phyloP scores from a whole-genome alignment of 495 filamentous ascomycete genomes.

The Penicillium bovifimosum region DNA sequence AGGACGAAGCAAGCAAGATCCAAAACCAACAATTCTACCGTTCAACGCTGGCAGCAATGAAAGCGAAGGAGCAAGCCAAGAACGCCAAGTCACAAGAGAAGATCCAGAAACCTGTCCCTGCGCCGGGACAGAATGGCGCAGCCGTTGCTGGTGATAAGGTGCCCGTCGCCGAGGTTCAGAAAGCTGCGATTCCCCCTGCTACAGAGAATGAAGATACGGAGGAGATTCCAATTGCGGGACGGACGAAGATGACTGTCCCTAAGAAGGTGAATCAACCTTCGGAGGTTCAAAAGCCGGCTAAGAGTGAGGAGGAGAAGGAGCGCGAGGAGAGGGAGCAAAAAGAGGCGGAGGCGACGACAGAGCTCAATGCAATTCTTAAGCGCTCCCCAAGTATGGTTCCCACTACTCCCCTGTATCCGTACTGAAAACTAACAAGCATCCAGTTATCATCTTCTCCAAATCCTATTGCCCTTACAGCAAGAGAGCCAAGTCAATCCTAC shows the following conservation, averaged over 20 bases:
- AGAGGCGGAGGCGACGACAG: slow-evolving; percentile 41
- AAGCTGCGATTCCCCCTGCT: slow-evolving; percentile 40
- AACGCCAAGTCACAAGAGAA: slow-evolving; percentile 23
- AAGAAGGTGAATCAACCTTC: slow-evolving; percentile 32
- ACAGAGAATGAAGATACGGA: slow-evolving; percentile 30
- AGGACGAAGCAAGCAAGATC: slow-evolving; percentile 41
- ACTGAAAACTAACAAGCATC: slow-evolving; percentile 13
- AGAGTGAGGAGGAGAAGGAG: slow-evolving; percentile 20
- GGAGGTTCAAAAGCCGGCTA: not conserved
- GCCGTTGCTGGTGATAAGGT: slow-evolving; percentile 19
- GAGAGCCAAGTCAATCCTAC: slow-evolving; percentile 74
- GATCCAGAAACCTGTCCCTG: slow-evolving; percentile 31
- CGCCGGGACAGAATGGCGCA: slow-evolving; percentile 28
- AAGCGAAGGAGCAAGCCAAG: slow-evolving; percentile 33
- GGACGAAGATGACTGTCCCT: slow-evolving; percentile 55
- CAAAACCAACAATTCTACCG: slow-evolving; percentile 48
- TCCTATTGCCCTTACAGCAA: slow-evolving; percentile 82
- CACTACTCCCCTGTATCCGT: not conserved
- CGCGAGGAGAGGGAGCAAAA: slow-evolving; percentile 14
- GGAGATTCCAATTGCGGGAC: slow-evolving; percentile 57
- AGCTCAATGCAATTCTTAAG: slow-evolving; percentile 73
- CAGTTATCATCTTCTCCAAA: slow-evolving; percentile 95
- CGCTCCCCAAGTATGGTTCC: slow-evolving; percentile 64
- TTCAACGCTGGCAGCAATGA: slow-evolving; percentile 45
- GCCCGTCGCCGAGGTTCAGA: slow-evolving; percentile 47